Conservation (phyloP, 73 alveolate species). For the Paramecium caudatum region DNA sequence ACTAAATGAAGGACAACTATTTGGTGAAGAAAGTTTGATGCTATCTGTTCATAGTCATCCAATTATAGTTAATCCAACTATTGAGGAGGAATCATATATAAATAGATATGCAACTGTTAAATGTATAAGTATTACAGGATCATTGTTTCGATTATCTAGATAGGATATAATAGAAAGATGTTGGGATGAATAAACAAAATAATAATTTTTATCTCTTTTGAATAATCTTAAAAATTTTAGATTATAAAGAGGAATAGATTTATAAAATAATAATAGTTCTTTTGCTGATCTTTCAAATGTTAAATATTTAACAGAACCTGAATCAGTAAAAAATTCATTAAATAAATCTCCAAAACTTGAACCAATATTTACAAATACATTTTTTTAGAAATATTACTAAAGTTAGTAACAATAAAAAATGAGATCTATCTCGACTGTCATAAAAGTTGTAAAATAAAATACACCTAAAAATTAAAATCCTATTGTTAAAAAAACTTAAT, state of each 20-base stretch:
- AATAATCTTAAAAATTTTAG: conserved; percentile 13
- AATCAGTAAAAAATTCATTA: background rate
- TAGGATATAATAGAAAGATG: conserved; percentile 31
- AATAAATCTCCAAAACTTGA: background rate
- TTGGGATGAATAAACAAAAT: conserved; percentile 27
- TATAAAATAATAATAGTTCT: background rate
- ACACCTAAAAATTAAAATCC: background rate
- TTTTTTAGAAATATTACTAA: background rate
- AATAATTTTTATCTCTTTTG: background rate
- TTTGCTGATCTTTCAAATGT: background rate
- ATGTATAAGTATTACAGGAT: conserved; percentile 16
- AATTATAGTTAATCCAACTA: background rate
- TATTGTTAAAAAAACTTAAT: background rate
- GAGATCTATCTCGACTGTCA: background rate
- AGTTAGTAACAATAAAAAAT: background rate
- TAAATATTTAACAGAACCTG: background rate
- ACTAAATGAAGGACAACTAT: background rate
- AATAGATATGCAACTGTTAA: background rate
- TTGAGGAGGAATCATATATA: too few relatives aligned
- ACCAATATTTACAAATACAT: background rate
- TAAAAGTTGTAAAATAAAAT: background rate
- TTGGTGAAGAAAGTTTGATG: conserved; percentile 20
- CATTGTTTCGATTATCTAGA: conserved; percentile 13
- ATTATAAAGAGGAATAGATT: background rate
- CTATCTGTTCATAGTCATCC: background rate